Base-by-base conservation (phyloP, 768 basidiomycete genomes). In the Rhodotorula kratochvilovae region DNA sequence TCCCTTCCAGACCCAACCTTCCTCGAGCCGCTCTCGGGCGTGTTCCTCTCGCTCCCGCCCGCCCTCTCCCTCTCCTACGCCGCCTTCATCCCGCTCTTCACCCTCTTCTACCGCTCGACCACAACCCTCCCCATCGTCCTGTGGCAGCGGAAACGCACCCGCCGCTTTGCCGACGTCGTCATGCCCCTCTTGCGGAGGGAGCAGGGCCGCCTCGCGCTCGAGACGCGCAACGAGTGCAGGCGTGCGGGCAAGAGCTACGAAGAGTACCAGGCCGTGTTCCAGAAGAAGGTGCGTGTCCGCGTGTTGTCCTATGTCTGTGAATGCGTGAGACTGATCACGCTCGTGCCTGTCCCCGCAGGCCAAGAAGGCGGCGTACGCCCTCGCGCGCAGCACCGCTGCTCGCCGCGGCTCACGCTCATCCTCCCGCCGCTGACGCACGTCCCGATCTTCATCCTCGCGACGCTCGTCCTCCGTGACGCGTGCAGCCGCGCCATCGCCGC, bases 51-150 rank as follows among this genome's bases (percentile, higher is more conserved):
- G 2, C 55, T 78, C 73, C 72, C 67, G n/a, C 55, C 78, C 3
- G 54, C 76, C 29, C 75, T 78, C 56, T 58, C 74, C 12, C 64
- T 77, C 27, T 74, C 76, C 27, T 78, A 78, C 58, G 78, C 78
- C 11, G 53, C 67, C 48, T 79, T 79, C 54, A 80, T 82, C 73
- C 77, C 81, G 43, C 58, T 80, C 65, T 62, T 79, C 39, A 81
- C 81, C 25, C 48, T 82, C 45, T 16, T 77, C 4, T 69, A 81
- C 29, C 76, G 81, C 13, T 64, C 78, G 2, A 53, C 68, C 7
- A 72, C 79, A 23, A 81, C 81, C 8, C 70, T 82, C 2, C 81
- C 81, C 2, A 61, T 79, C 46, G 78, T 79, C 13, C 39, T 81
- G 19, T 82, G 81, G 81, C 79, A 81, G 61, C 68, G 80, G 17